phyloP scores from a whole-genome alignment of 805 yeast genomes.

The Maudiozyma pseudohumilis region DNA sequence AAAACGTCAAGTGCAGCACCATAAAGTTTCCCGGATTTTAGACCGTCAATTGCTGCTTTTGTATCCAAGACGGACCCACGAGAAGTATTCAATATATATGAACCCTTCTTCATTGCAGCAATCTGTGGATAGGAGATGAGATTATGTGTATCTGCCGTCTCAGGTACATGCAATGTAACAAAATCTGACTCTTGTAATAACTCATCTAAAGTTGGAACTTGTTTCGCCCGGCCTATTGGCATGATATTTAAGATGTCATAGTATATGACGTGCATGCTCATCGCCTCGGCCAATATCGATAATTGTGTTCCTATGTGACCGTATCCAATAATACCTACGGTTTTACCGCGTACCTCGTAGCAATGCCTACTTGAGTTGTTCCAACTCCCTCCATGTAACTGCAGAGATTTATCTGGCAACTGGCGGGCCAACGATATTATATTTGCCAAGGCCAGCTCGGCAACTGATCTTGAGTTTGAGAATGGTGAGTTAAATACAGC shows the following conservation, averaged over 20 bases:
- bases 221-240: slow-evolving; percentile 93
- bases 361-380: slow-evolving; percentile 87
- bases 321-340: slow-evolving; percentile 91
- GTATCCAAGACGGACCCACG: slow-evolving; percentile 97
- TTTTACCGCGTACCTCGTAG: slow-evolving; percentile 98
- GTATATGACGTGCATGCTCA: slow-evolving; percentile 94
- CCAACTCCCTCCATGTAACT: slow-evolving; percentile 94
- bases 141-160: slow-evolving; percentile 83
- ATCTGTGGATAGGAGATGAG: slow-evolving; percentile 82
- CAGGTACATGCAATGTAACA: slow-evolving; percentile 90
- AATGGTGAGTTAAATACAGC: slow-evolving; percentile 97
- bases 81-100: slow-evolving; percentile 87
- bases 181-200: slow-evolving; percentile 74
- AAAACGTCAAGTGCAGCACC: slow-evolving; percentile 96
- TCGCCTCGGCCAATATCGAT: slow-evolving; percentile 89
- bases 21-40: slow-evolving; percentile 84
- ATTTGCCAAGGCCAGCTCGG: slow-evolving; percentile 92
- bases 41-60: slow-evolving; percentile 80
- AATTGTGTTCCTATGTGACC: slow-evolving; percentile 98
- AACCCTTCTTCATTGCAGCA: slow-evolving; percentile 90
- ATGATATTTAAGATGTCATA: slow-evolving; percentile 86
- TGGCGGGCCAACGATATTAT: slow-evolving; percentile 89
- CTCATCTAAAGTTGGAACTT: slow-evolving; percentile 75
- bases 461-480: slow-evolving; percentile 96
- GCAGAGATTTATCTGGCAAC: slow-evolving; percentile 89